These are phyloP conservation scores for Trichoderma endophyticum DNA, from an alignment of 2,329 filamentous ascomycete genomes.

Conservation along the genomic window DNA sequence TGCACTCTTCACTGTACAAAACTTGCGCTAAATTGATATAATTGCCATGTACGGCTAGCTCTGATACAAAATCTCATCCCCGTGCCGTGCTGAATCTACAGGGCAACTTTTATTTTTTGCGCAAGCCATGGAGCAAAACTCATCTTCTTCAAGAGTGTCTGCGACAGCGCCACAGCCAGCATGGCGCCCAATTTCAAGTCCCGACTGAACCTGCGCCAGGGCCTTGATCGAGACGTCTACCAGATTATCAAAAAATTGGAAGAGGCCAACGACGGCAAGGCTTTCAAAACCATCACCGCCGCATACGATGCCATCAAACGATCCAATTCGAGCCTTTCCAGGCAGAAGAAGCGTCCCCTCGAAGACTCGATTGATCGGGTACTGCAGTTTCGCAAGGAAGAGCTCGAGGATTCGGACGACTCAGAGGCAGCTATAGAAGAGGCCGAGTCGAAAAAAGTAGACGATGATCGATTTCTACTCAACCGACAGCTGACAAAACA, in stretches of 20 bases:
- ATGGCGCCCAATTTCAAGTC: constrained; percentile 20
- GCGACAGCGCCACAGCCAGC: constrained; percentile 9
- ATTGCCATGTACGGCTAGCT: not conserved
- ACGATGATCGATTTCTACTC: constrained; percentile 39
- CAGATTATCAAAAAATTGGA: constrained; percentile 75
- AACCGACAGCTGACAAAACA: constrained; percentile 43
- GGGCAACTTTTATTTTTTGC: not conserved
- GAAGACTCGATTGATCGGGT: constrained; percentile 85
- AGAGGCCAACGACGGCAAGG: constrained; percentile 57
- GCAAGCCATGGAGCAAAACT: not conserved
- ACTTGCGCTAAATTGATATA: not conserved
- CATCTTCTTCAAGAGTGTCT: not conserved
- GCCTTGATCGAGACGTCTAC: constrained; percentile 69
- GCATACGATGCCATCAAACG: constrained; percentile 78
- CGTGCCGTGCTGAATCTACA: not conserved
- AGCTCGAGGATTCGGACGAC: constrained; percentile 53
- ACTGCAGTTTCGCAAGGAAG: constrained; percentile 68
- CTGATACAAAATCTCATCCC: not conserved
- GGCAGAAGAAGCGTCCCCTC: constrained; percentile 75
- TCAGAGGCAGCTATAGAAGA: constrained; percentile 48
- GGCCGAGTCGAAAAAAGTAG: constrained; percentile 30
- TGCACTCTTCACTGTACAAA: not conserved
- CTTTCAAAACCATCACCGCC: constrained; percentile 48
- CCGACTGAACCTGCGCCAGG: constrained; percentile 25
- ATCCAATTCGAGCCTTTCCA: constrained; percentile 82